Evolutionary conservation across 2,329 filamentous ascomycete genomes (phyloP).

Genomic region (Ustilaginoidea virens): DNA sequence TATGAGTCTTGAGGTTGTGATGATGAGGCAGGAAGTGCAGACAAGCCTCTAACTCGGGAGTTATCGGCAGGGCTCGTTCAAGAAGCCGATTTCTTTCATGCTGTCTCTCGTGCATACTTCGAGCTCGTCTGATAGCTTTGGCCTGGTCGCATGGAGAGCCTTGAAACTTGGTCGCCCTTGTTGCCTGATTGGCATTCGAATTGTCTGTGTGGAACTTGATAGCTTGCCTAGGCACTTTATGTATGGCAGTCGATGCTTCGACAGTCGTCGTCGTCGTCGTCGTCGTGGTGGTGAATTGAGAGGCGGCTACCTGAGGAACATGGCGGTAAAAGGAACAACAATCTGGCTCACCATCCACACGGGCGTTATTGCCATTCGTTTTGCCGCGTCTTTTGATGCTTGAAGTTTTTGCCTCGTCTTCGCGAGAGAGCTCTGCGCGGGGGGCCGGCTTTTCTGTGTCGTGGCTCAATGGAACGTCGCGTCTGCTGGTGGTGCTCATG

Average conservation of each 20-base stretch:
- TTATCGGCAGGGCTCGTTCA: constrained; percentile 19
- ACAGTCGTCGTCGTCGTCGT: constrained; percentile 38
- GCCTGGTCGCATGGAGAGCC: constrained; percentile 19
- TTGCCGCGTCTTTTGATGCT: too few species aligned
- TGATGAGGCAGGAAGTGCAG: constrained; percentile 7
- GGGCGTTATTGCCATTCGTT: too few species aligned
- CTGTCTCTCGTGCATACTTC: constrained; percentile 21
- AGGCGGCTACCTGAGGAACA: constrained; percentile 36
- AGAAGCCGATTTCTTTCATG: constrained; percentile 28
- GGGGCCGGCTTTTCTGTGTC: neutral
- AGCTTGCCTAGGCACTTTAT: constrained; percentile 27
- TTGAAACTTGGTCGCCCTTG: constrained; percentile 11
- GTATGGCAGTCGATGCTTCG: constrained; percentile 21
- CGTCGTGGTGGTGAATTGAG: constrained; percentile 38
- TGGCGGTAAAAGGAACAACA: too few species aligned
- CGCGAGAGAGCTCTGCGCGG: neutral
- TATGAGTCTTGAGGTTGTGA: constrained; percentile 17
- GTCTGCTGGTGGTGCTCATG: too few species aligned
- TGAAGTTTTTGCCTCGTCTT: constrained; percentile 4
- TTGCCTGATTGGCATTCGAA: constrained; percentile 8
- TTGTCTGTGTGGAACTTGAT: constrained; percentile 25
- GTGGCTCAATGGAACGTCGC: neutral
- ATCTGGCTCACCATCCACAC: too few species aligned
- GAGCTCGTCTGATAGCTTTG: constrained; percentile 20
- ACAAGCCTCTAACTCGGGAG: constrained; percentile 17